Evolutionary conservation across 768 basidiomycete species (phyloP).

Genomic region (Naganishia friedmannii): DNA sequence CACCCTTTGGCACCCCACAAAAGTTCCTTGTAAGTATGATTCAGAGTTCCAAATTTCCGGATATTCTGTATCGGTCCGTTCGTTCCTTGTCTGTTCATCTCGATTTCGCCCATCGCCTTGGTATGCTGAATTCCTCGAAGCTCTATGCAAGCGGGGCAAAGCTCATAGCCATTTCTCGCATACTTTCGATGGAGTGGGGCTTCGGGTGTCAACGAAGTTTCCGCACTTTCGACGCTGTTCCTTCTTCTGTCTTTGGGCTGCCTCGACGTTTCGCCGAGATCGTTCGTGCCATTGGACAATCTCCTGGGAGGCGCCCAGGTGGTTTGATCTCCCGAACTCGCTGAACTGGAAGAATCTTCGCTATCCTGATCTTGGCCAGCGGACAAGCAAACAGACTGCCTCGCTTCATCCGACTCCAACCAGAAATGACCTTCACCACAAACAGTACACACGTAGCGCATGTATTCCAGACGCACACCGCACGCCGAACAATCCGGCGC

Average conservation of each 20-base stretch:
- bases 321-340: conserved; percentile 21
- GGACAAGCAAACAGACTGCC: conserved; percentile 24
- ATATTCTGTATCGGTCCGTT: conserved; percentile 50
- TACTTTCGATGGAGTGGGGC: background rate
- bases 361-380: background rate
- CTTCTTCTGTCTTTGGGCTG: background rate
- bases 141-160: conserved; percentile 78
- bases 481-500: conserved; percentile 76
- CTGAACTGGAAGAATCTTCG: conserved; percentile 23
- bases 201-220: background rate
- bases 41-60: conserved; percentile 67
- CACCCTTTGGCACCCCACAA: conserved; percentile 79
- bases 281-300: background rate
- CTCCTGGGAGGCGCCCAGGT: conserved; percentile 16
- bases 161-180: conserved; percentile 65
- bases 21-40: conserved; percentile 83
- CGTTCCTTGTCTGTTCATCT: background rate
- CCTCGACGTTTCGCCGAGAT: background rate
- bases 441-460: conserved; percentile 83
- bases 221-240: background rate
- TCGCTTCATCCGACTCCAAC: conserved; percentile 37
- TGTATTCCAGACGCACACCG: conserved; percentile 67
- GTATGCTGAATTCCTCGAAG: conserved; percentile 71
- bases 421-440: conserved; percentile 64
- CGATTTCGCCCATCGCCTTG: conserved; percentile 53